Evolutionary conservation across 805 yeast genomes (phyloP), one percentile per base, ranked within the genome.

Genomic region (Spathaspora sp.): DNA sequence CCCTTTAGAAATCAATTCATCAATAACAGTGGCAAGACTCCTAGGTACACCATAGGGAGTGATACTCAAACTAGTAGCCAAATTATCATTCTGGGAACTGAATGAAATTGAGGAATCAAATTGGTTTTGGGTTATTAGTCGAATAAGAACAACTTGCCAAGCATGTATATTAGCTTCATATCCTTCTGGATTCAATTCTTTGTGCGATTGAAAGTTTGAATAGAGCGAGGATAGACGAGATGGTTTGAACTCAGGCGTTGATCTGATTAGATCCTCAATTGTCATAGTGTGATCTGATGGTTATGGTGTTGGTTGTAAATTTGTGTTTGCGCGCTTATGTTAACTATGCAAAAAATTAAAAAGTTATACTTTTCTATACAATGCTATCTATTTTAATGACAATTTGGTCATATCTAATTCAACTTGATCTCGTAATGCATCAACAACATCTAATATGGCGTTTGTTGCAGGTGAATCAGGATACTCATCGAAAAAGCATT

Each of bases 381-480:
- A 35, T 35, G 14, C 40, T 10, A 35, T 35, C 14, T 16, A 14
- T 11, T n/a, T 23, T 23, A 23, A 23, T 35, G 40, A n/a, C 40
- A 35, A 35, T n/a, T 35, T 35, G 9, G 40, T 35, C 40, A 35
- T 14, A 35, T 35, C 40, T 35, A 35, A 35, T 9, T 70, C 85
- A 2, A 81, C 75, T 26, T 79, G 73, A 54, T 83, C 90, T 57
- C 89, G 68, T 53, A 87, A 68, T 0, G 75, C 73, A 61, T 87
- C 92, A 12, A 93, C 96, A 38, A 94, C 96, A 47, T 85, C 86
- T 54, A 90, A 67, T 50, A 94, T 85, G 0, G 97, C 96, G 1
- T 79, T 77, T 2, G 97, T 81, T 0, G 98, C 97, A 0, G 99
- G 98, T 3, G 97, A 89, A 53, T 92, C 97, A 0, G 97, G 93